A percentile compares a stretch with the other conserved stretches of the same genome.
Evolutionary conservation across 345 rosid genomes (phyloP).

Genomic region (Rhodamnia rubescens): DNA sequence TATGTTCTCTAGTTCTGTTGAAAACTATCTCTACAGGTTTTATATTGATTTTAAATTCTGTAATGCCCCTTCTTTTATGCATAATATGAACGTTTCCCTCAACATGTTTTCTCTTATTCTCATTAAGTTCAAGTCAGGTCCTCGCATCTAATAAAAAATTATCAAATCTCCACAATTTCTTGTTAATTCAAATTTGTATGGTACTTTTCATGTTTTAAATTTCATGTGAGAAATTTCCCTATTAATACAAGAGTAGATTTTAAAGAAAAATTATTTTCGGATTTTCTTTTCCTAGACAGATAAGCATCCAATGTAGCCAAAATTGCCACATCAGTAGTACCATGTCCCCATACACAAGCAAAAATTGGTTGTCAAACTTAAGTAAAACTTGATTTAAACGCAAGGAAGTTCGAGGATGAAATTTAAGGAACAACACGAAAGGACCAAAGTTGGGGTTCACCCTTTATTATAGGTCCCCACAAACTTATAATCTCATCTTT

Average conservation of each 20-base stretch:
- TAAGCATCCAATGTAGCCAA: neutral
- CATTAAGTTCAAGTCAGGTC: neutral
- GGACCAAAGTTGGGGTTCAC: neutral
- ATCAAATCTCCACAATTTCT: neutral
- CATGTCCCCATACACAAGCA: neutral
- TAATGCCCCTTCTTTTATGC: neutral
- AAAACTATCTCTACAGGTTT: neutral
- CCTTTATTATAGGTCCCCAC: neutral
- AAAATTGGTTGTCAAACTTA: neutral
- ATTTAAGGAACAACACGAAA: neutral
- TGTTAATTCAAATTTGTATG: neutral
- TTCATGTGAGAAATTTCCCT: neutral
- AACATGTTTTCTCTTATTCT: neutral
- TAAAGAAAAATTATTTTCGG: neutral
- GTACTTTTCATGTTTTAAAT: neutral
- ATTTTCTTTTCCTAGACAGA: neutral
- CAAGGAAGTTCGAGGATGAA: neutral
- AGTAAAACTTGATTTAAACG: neutral
- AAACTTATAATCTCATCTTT: neutral
- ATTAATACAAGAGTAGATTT: neutral
- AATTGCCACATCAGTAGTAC: neutral
- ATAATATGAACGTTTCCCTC: neutral
- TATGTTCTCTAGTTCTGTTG: neutral
- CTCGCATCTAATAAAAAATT: neutral
- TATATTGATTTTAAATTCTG: neutral